Evolutionary conservation across 164 flowering plant species (phyloP).

Genomic region (Houttuynia cordata): DNA sequence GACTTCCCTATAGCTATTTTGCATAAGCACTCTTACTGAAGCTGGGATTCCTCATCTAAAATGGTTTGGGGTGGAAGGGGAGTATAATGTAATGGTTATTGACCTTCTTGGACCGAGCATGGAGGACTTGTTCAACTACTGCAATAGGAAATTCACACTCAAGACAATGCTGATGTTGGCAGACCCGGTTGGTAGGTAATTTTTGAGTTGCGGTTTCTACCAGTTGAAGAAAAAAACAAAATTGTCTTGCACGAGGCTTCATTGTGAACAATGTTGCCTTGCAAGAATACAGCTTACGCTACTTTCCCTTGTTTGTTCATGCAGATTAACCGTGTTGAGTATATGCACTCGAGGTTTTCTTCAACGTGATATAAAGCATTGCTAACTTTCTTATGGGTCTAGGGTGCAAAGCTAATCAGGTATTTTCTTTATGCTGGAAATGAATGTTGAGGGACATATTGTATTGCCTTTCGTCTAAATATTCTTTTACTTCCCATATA

Average conservation of each 20-base stretch:
- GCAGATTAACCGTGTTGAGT: slow-evolving; percentile 40
- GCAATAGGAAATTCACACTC: slow-evolving; percentile 49
- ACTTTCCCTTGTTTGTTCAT: background rate
- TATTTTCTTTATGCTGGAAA: slow-evolving; percentile 12
- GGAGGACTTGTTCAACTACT: slow-evolving; percentile 54
- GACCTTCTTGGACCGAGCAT: slow-evolving; percentile 67
- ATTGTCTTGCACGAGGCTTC: no score
- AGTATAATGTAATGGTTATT: slow-evolving; percentile 47
- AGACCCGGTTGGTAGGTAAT: slow-evolving; percentile 47
- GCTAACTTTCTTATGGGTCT: slow-evolving; percentile 45
- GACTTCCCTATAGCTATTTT: no score
- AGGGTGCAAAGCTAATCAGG: slow-evolving; percentile 44
- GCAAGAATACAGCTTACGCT: no score
- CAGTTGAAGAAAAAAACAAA: no score
- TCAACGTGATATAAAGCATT: slow-evolving; percentile 43
- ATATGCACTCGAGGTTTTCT: slow-evolving; percentile 41
- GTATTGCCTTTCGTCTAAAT: no score
- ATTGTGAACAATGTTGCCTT: no score
- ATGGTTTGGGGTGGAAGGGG: slow-evolving; percentile 59
- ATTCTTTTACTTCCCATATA: no score
- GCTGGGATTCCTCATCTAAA: slow-evolving; percentile 56
- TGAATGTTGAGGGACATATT: background rate
- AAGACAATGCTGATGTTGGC: slow-evolving; percentile 67
- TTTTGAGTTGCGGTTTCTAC: background rate
- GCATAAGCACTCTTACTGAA: slow-evolving; percentile 19